Base-by-base conservation (phyloP, 192 early-diverging fungal species). In the Gryganskiella cystojenkinii region DNA sequence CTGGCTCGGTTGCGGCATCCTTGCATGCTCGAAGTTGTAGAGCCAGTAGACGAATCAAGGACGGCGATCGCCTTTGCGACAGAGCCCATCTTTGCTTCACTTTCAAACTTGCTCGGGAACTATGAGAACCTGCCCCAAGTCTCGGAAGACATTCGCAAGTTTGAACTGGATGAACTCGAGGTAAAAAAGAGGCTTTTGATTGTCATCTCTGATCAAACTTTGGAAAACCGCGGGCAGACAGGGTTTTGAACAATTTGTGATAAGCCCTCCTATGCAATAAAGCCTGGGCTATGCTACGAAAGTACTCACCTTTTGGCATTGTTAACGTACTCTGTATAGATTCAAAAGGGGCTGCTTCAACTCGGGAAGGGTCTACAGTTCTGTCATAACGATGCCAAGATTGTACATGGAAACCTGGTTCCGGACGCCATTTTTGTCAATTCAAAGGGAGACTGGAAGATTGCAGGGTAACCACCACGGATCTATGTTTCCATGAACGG, bases 371-470 rank as follows among this genome's bases (percentile, higher is more conserved):
- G 85, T n/a, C 80, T 96, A 9, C 83, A 88, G 53, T 96, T 96
- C 61, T 84, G 92, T 52, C 93, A 94, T 49, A 56, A 73, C 34
- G 91, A 93, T 67, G 93, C 89, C 47, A 84, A 82, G 3, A 81
- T 92, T 34, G 89, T 92, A 56, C 95, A 96, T 61, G 86, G 88
- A 7, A 91, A 91, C 61, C 56, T 96, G 24, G 86, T 82, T 27
- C 93, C 95, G 1, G 85, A 88, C 19, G 85, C 91, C 40, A 83
- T 96, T 13, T 90, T 91, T 84, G 84, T 96, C 50, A 92, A 92
- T 63, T 81, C 85, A n/a, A 90, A 89, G 66, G 90, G 92, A 33
- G 92, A 94, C 65, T 94, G 92, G 92, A 94, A 92, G 70, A 83
- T 94, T 68, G 90, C 88, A 70, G 92, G 92, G 63, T 88, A 82